These are phyloP conservation scores for Nakataea oryzae DNA, from an alignment of 2,329 filamentous ascomycete species.

Conservation along the genomic window DNA sequence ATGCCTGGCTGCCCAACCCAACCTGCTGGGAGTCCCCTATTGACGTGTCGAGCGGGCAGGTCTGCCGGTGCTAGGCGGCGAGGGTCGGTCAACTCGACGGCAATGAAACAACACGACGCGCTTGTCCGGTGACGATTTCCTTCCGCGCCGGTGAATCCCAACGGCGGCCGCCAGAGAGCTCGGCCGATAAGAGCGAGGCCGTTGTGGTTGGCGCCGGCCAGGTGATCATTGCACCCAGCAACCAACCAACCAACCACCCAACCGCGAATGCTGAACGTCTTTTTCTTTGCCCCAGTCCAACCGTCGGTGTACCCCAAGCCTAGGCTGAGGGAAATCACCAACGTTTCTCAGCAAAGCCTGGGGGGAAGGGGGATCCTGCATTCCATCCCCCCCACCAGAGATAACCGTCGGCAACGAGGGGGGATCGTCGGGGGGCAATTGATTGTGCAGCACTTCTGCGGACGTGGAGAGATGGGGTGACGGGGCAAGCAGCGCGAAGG, in stretches of 20 bases:
- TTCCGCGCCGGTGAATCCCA: not conserved
- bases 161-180: not conserved
- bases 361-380: no score
- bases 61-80: not conserved
- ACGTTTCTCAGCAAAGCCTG: not conserved
- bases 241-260: no score
- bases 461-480: not conserved
- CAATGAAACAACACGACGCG: not conserved
- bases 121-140: not conserved
- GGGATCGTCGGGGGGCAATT: not conserved
- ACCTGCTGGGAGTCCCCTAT: not conserved
- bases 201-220: not conserved
- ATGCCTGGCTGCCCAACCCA: conserved; percentile 4
- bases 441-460: not conserved
- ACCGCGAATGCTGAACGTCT: no score
- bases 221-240: no score
- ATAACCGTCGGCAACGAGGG: not conserved
- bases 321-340: not conserved
- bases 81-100: not conserved
- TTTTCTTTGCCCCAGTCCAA: no score
- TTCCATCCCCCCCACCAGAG: not conserved
- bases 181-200: not conserved
- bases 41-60: conserved; percentile 1
- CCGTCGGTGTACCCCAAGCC: no score
- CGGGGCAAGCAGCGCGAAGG: not conserved